Percentiles rank a stretch among this genome's conserved stretches.
Evolutionary conservation across 2,329 filamentous ascomycete species (phyloP).

Genomic region (Phyllosticta capitalensis): DNA sequence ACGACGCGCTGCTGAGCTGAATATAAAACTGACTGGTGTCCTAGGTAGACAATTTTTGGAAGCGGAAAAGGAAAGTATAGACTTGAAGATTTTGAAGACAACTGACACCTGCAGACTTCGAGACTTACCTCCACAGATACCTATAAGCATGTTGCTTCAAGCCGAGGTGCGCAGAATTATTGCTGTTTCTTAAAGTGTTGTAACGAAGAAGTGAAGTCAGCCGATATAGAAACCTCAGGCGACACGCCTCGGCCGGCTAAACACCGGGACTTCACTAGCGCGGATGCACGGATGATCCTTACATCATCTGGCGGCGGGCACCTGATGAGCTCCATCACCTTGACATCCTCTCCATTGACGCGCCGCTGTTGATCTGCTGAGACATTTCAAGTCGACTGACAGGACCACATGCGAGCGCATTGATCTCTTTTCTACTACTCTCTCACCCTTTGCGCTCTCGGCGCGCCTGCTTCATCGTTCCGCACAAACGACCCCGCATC

Average conservation of each 20-base stretch:
- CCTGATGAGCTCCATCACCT: neutral
- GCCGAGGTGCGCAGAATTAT: neutral
- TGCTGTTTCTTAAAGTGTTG: neutral
- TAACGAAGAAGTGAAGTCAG: neutral
- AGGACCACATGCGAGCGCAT: slow-evolving; percentile 7
- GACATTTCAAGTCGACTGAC: neutral
- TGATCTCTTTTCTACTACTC: neutral
- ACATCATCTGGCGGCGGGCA: slow-evolving; percentile 5
- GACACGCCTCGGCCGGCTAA: neutral
- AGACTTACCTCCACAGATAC: slow-evolving; percentile 59
- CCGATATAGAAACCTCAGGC: slow-evolving; percentile 13
- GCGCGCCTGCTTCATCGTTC: neutral
- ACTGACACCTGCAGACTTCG: too few relatives aligned
- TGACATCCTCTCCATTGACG: slow-evolving; percentile 6
- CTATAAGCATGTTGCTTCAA: slow-evolving; percentile 56
- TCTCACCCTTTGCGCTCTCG: neutral
- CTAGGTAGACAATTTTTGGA: neutral
- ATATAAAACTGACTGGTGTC: neutral
- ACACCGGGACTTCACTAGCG: neutral
- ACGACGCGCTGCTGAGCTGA: neutral
- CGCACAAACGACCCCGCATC: slow-evolving; percentile 1
- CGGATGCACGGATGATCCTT: neutral
- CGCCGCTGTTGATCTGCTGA: neutral
- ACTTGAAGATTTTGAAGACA: neutral
- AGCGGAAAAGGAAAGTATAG: neutral